Conservation (phyloP, 1,284 basidiomycete genomes). For the Amylostereum areolatum region DNA sequence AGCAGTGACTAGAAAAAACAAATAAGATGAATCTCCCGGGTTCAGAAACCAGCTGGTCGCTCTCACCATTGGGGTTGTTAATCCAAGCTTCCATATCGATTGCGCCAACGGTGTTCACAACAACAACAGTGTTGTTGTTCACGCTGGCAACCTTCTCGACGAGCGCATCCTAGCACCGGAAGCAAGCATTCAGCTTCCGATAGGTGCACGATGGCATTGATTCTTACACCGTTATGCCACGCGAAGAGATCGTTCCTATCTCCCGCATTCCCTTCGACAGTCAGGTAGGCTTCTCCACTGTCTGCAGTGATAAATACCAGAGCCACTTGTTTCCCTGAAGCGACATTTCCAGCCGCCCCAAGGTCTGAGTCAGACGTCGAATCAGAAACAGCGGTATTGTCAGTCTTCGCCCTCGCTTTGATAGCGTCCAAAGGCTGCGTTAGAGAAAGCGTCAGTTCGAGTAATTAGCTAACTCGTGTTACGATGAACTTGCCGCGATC, state of each 20-base stretch:
- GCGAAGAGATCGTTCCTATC: conserved; percentile 72
- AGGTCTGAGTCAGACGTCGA: conserved; percentile 57
- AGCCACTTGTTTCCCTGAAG: conserved; percentile 47
- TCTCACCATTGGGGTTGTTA: conserved; percentile 50
- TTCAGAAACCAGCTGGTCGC: neutral
- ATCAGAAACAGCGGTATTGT: conserved; percentile 40
- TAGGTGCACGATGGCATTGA: neutral
- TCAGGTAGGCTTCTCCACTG: conserved; percentile 51
- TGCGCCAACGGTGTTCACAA: conserved; percentile 70
- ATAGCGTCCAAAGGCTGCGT: conserved; percentile 42
- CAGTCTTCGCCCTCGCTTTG: conserved; percentile 30
- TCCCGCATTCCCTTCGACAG: conserved; percentile 58
- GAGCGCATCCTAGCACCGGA: conserved; percentile 41
- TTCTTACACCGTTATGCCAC: conserved; percentile 50
- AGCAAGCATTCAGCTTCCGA: neutral
- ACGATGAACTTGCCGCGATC: conserved; percentile 15
- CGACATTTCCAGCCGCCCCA: conserved; percentile 37
- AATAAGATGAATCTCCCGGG: too few species aligned
- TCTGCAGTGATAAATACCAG: conserved; percentile 62
- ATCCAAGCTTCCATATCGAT: conserved; percentile 67
- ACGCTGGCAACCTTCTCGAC: conserved; percentile 44
- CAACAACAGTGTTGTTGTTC: conserved; percentile 67
- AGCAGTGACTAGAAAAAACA: conserved; percentile 36
- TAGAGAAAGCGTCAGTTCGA: neutral
- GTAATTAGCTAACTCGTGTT: neutral